Percentiles rank a stretch among this genome's conserved stretches.
Conservation (phyloP, 805 yeast species). For the Candida khao-thaluensis region DNA sequence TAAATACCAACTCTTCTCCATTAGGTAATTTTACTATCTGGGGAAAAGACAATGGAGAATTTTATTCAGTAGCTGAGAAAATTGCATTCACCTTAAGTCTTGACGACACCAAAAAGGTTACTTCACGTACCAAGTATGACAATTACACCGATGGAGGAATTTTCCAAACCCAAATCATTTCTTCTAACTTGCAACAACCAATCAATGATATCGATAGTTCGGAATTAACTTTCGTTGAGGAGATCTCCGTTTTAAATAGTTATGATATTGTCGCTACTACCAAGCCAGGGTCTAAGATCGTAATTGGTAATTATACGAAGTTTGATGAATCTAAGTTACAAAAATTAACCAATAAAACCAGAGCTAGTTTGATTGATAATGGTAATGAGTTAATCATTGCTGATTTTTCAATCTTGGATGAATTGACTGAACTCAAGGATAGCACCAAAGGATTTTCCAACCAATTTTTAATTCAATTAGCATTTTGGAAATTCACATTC, state of each 20-base stretch:
- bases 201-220: constrained; percentile 50
- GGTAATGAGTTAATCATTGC: constrained; percentile 53
- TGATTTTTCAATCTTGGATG: constrained; percentile 64
- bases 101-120: constrained; percentile 51
- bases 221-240: constrained; percentile 64
- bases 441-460: constrained; percentile 74
- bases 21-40: constrained; percentile 55
- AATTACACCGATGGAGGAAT: constrained; percentile 72
- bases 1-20: constrained; percentile 43
- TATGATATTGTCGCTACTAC: constrained; percentile 65
- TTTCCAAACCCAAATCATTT: constrained; percentile 63
- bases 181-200: constrained; percentile 16
- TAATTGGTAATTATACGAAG: constrained; percentile 43
- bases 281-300: constrained; percentile 53
- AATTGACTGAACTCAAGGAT: constrained; percentile 46
- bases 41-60: constrained; percentile 63
- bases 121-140: constrained; percentile 67
- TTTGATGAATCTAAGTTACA: constrained; percentile 48
- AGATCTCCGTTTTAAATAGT: constrained; percentile 49
- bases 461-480: constrained; percentile 73
- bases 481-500: constrained; percentile 71
- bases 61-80: constrained; percentile 56
- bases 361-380: constrained; percentile 52
- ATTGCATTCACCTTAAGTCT: constrained; percentile 70
- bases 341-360: constrained; percentile 54